Evolutionary conservation across 2,329 filamentous ascomycete genomes (phyloP), one percentile per base, ranked within the genome.

Genomic region (Diaporthe vexans): DNA sequence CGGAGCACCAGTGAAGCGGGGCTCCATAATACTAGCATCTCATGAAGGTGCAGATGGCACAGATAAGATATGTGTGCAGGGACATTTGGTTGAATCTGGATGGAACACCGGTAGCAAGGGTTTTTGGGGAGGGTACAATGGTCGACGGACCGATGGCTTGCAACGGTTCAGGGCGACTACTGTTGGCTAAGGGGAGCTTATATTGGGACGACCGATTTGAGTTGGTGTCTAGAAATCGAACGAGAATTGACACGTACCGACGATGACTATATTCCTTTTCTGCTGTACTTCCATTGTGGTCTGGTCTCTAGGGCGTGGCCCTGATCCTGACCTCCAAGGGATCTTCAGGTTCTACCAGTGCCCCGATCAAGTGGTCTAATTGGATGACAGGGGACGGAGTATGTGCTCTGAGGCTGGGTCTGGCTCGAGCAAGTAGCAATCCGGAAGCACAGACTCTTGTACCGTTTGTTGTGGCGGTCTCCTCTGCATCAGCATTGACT

Each of bases 241-340:
- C 11, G 21, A 63, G 24, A 63, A 17, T 19, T 15, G n/a, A 21
- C 29, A 73, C 81, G 54, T 77, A 83, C 82, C 82, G 74, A 90
- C 82, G 73, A 90, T 87, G 77, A 89, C 86, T 65, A 89, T 88
- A 51, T 88, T 85, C 73, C 82, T 84, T 71, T 76, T 79, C 35
- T 76, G 75, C 54, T 75, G 77, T 26, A 72, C 33, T 37, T 78
- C 79, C 80, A 81, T 81, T 48, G 51, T 74, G 52, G 61, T 51
- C 9, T 70, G 19, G 15, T 26, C 40, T 15, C 40, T 15, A 17
- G 9, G 21, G 17, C 35, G 11, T 51, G 40, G 68, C 11, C 46
- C 56, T 46, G 58, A 63, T 19, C 43, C 37, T 37, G 35, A 40
- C 46, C 56, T 46, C 37, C 48, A 37, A 19, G 13, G 19, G 5